phyloP scores from a whole-genome alignment of 352 stramenopile genomes.

The Globisporangium acanthophoron region DNA sequence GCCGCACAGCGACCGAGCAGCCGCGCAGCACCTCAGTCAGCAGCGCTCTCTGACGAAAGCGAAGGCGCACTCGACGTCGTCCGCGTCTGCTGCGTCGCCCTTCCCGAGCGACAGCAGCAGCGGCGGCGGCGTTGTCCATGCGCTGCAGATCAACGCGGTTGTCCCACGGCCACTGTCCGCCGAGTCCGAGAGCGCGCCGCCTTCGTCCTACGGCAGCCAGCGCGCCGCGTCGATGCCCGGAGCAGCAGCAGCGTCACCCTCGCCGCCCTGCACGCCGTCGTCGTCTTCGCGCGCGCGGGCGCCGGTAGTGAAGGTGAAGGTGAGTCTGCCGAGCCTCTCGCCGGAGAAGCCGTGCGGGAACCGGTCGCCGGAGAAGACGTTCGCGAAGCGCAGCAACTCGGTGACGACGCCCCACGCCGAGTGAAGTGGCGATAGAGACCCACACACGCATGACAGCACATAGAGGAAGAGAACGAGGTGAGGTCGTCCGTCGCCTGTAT shows the following conservation, averaged over 20 bases:
- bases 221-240: neutral
- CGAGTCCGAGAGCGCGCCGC: neutral
- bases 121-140: too few species aligned
- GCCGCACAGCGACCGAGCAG: neutral
- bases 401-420: slow-evolving; percentile 1
- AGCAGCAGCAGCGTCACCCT: neutral
- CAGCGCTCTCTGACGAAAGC: slow-evolving; percentile 4
- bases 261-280: neutral
- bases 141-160: neutral
- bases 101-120: neutral
- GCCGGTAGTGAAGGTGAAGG: slow-evolving; percentile 15
- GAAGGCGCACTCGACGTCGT: slow-evolving; percentile 13
- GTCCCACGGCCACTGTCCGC: slow-evolving; percentile 12
- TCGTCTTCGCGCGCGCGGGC: slow-evolving; percentile 3
- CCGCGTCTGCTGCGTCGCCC: slow-evolving; percentile 1
- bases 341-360: slow-evolving; percentile 37
- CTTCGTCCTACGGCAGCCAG: neutral
- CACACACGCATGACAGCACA: neutral
- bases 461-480: neutral
- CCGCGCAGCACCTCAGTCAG: neutral
- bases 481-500: too few species aligned
- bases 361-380: slow-evolving; percentile 32
- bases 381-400: slow-evolving; percentile 20
- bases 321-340: slow-evolving; percentile 52
- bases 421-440: neutral